Evolutionary conservation across 345 rosid species (phyloP).

Genomic region (Populus euphratica): DNA sequence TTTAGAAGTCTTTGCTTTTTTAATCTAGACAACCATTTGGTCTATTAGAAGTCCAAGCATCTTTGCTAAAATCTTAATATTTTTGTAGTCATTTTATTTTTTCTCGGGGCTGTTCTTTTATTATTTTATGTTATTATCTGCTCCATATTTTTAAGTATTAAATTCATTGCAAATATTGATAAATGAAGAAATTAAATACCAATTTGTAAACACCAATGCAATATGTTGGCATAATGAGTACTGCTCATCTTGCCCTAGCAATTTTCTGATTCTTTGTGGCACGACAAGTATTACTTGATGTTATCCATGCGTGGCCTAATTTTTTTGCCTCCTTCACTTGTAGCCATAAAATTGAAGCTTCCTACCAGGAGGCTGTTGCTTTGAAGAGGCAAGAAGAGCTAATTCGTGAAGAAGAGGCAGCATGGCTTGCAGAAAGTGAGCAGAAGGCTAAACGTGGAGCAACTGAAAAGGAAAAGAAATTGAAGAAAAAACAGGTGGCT

Average conservation of each 20-base stretch:
- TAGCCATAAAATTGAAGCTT: slow-evolving; percentile 84
- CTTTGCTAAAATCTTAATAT: background rate
- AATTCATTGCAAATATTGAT: background rate
- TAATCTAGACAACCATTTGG: background rate
- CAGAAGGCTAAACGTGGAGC: slow-evolving; percentile 74
- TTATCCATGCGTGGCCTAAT: background rate
- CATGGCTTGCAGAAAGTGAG: slow-evolving; percentile 71
- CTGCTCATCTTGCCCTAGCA: background rate
- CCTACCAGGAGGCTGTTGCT: slow-evolving; percentile 95
- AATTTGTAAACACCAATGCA: background rate
- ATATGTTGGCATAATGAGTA: background rate
- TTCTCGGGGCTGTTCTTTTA: background rate
- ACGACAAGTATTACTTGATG: background rate
- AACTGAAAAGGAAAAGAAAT: slow-evolving; percentile 75
- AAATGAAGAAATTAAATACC: background rate
- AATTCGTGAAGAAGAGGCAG: slow-evolving; percentile 93
- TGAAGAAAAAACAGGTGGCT: slow-evolving; percentile 83
- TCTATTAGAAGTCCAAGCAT: background rate
- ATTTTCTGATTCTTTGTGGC: background rate
- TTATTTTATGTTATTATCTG: background rate
- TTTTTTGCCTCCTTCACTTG: slow-evolving; percentile 16
- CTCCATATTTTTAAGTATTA: background rate
- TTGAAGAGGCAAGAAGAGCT: slow-evolving; percentile 90
- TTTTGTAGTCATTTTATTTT: background rate
- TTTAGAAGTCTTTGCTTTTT: background rate